Percentiles rank a stretch among this genome's conserved stretches.
Conservation (phyloP, 2,329 filamentous ascomycete genomes). For the Aspergillus ibericus region DNA sequence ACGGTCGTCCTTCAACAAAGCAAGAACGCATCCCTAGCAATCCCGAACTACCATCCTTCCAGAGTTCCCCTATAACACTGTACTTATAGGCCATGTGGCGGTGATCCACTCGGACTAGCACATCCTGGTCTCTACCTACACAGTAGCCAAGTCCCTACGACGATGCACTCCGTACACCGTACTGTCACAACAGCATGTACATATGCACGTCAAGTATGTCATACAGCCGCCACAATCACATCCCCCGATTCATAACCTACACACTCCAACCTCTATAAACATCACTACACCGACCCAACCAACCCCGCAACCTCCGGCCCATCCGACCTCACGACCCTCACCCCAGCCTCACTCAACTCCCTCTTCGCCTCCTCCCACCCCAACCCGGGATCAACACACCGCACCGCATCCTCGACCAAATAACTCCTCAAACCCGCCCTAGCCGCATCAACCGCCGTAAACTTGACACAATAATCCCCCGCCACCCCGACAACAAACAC, state of each 20-base stretch:
- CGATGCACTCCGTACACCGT: not conserved
- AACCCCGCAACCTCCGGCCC: constrained; percentile 59
- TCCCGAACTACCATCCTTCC: too few species aligned
- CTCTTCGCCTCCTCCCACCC: constrained; percentile 58
- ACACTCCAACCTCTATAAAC: too few species aligned
- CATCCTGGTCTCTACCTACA: not conserved
- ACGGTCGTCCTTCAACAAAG: not conserved
- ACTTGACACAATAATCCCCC: constrained; percentile 84
- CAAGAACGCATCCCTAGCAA: too few species aligned
- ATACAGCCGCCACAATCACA: not conserved
- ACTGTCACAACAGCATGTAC: not conserved
- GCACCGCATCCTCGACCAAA: constrained; percentile 76
- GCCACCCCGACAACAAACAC: constrained; percentile 86
- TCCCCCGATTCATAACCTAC: not conserved
- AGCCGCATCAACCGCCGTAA: constrained; percentile 74
- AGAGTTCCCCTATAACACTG: not conserved
- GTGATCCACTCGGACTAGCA: not conserved
- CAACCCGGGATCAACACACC: constrained; percentile 62
- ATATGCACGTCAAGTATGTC: not conserved
- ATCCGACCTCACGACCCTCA: constrained; percentile 61
- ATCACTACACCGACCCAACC: not conserved
- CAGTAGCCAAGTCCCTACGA: not conserved
- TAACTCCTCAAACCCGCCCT: constrained; percentile 74
- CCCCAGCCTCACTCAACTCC: constrained; percentile 60
- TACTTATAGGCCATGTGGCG: not conserved